Evolutionary conservation across 116 monocot species (phyloP).

Genomic region (Zostera marina): DNA sequence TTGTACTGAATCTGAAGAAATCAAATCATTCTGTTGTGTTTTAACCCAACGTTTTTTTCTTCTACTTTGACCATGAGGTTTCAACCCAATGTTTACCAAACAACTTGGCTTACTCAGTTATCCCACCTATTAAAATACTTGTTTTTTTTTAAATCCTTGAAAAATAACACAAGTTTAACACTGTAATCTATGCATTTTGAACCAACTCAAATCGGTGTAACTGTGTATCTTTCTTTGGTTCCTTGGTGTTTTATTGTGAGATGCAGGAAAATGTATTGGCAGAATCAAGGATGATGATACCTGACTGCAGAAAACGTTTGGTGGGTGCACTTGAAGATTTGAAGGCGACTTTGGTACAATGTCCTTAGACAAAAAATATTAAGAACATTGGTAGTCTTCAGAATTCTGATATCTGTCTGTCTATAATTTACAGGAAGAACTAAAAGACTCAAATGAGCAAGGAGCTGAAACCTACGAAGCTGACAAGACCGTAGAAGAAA

Average conservation of each 20-base stretch:
- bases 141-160: neutral
- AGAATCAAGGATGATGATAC: slow-evolving; percentile 99
- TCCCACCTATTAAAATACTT: neutral
- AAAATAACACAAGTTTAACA: too few relatives aligned
- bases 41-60: too few relatives aligned
- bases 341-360: slow-evolving; percentile 60
- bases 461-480: slow-evolving; percentile 64
- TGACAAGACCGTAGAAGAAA: slow-evolving; percentile 44
- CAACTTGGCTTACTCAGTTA: too few relatives aligned
- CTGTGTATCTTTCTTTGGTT: too few relatives aligned
- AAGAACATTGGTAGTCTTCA: neutral
- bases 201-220: too few relatives aligned
- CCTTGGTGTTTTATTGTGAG: too few relatives aligned
- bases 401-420: slow-evolving; percentile 3
- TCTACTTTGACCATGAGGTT: neutral
- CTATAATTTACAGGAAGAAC: slow-evolving; percentile 41
- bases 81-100: too few relatives aligned
- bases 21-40: too few relatives aligned
- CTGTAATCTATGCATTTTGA: too few relatives aligned
- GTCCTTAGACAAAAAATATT: neutral
- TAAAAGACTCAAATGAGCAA: slow-evolving; percentile 51
- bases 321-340: slow-evolving; percentile 78
- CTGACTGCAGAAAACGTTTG: slow-evolving; percentile 84
- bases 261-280: slow-evolving; percentile 93
- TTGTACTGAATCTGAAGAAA: too few relatives aligned